Evolutionary conservation across 768 basidiomycete species (phyloP), one percentile per base, ranked within the genome.

Genomic region (Amanita polypyramis): DNA sequence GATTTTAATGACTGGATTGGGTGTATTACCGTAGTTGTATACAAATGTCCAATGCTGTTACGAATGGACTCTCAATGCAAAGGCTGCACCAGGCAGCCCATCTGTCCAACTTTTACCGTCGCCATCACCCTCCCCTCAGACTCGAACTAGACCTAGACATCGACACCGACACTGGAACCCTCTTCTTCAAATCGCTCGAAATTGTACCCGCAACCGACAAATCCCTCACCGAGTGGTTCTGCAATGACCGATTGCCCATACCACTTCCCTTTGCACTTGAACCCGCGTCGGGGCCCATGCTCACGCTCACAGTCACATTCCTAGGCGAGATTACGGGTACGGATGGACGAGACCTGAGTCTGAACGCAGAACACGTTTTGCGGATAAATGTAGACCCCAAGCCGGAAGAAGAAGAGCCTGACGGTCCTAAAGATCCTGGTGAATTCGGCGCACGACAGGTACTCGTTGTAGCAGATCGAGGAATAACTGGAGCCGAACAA

Each of bases 151-250:
- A 15, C 14, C 12, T 17, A 4, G 27, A 14, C 27, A 41, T 8
- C 1, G 8, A n/a, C 20, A 33, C 17, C 43, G n/a, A 44, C 25
- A n/a, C 25, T 11, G 17, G 9, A 29, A 21, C 17, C 37, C 37
- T 37, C 39, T 40, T 48, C 39, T 48, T 48, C 38, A 48, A 41
- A 39, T 41, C 30, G 27, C 47, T 48, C 25, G 47, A 48, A 11
- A 48, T 48, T 1, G 47, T 48, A 11, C 39, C 39, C 4, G 34
- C 8, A 2, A 20, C 36, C 4, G 47, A 48, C 30, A 48, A 25
- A 25, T 41, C 47, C 23, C 39, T 36, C 37, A 48, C 39, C 2
- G 47, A 48, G 10, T 37, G 35, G 12, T n/a, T 37, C 3, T 48
- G 47, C 27, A 48, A 41, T 4, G 47, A 48, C n/a, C 43, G 29